These are phyloP conservation scores for Dispira parvispora DNA, from an alignment of 192 early-diverging fungal species.

Conservation along the genomic window DNA sequence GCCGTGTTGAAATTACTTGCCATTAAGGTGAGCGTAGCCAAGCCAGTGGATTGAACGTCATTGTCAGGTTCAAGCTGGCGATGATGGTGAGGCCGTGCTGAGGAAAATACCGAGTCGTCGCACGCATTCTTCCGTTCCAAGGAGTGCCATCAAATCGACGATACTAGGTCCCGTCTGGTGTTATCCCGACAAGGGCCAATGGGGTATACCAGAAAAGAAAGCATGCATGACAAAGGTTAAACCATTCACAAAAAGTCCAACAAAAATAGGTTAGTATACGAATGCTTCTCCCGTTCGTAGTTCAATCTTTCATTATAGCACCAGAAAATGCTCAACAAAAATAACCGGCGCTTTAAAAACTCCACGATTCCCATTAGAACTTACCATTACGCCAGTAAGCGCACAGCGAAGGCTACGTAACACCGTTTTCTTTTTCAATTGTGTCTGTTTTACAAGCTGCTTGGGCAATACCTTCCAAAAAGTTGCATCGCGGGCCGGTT, in stretches of 20 bases:
- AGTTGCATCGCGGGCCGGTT: not conserved
- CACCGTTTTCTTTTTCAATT: not conserved
- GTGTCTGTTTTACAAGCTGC: not conserved
- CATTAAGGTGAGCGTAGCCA: too few relatives aligned
- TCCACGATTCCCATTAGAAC: not conserved
- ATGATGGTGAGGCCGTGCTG: too few relatives aligned
- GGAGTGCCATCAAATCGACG: not conserved
- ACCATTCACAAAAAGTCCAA: not conserved
- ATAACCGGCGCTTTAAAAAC: not conserved
- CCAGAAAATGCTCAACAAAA: not conserved
- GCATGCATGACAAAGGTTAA: not conserved
- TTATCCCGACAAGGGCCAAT: not conserved
- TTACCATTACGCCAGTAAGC: not conserved
- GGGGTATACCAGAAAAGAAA: not conserved
- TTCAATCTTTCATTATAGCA: not conserved
- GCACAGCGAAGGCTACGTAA: not conserved
- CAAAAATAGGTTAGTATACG: not conserved
- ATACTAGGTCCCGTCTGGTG: not conserved
- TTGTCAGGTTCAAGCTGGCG: too few relatives aligned
- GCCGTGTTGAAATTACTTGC: too few relatives aligned
- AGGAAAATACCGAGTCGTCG: not conserved
- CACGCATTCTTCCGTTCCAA: not conserved
- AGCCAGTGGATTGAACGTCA: too few relatives aligned
- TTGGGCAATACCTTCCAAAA: not conserved
- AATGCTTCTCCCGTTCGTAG: not conserved